Conservation (phyloP, 768 basidiomycete genomes). For the Plicaturopsis crispa region DNA sequence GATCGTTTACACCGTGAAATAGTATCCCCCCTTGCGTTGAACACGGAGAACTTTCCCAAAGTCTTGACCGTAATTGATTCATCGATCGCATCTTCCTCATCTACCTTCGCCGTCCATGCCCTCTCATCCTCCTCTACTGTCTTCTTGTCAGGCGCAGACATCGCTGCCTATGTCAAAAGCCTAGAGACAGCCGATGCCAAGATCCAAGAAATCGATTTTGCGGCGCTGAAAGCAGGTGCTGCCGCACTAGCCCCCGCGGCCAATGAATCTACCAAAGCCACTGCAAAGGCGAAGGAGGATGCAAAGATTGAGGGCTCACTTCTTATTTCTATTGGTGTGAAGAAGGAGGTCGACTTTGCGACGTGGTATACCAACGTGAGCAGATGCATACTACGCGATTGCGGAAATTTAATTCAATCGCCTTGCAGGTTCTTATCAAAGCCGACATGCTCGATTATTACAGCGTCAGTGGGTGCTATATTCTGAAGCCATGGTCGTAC, state of each 20-base stretch:
- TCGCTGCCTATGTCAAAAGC: conserved; percentile 60
- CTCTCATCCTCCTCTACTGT: conserved; percentile 62
- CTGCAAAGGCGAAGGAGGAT: conserved; percentile 58
- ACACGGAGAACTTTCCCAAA: conserved; percentile 54
- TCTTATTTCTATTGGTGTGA: conserved; percentile 89
- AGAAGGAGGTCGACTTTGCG: conserved; percentile 93
- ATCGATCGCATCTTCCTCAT: conserved; percentile 62
- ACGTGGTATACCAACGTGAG: conserved; percentile 89
- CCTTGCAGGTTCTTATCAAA: conserved; percentile 82
- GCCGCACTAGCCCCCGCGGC: conserved; percentile 29
- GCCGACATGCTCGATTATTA: conserved; percentile 99
- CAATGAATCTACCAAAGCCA: conserved; percentile 20
- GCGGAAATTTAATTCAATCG: conserved; percentile 5
- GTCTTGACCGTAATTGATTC: conserved; percentile 72
- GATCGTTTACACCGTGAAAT: conserved; percentile 10
- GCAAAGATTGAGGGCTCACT: conserved; percentile 83
- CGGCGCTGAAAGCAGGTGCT: conserved; percentile 39
- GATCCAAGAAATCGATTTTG: conserved; percentile 70
- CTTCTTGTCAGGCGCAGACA: conserved; percentile 74
- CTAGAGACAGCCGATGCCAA: conserved; percentile 63
- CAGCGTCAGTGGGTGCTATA: conserved; percentile 97
- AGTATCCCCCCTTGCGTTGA: conserved; percentile 83
- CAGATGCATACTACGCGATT: conserved; percentile 5
- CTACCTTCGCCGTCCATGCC: conserved; percentile 71
- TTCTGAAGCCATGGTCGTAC: conserved; percentile 96